Evolutionary conservation across 805 yeast species (phyloP).

Genomic region (Yarrowia hollandica): DNA sequence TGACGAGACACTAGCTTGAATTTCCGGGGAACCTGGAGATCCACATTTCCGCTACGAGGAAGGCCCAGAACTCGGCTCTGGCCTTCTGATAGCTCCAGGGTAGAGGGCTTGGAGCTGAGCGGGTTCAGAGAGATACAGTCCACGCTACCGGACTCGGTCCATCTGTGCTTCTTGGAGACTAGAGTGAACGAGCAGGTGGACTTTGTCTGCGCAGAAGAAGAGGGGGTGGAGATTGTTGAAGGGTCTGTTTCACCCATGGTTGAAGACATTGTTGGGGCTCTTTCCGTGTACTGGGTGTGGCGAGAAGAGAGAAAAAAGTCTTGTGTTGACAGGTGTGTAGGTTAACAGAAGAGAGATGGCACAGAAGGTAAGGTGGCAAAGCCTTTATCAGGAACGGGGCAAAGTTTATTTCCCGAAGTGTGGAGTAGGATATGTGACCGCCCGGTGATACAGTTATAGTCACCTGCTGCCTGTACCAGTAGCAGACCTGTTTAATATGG

Average conservation of each 20-base stretch:
- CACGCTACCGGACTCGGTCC: not conserved
- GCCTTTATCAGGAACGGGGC: not conserved
- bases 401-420: not conserved
- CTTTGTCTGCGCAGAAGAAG: not conserved
- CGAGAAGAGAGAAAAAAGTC: too few relatives aligned
- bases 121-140: not conserved
- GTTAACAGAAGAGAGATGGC: not conserved
- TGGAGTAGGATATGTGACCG: not conserved
- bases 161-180: not conserved
- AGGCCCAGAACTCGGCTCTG: not conserved
- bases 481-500: too few relatives aligned
- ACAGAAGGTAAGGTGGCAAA: conserved; percentile 1
- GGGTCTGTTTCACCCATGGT: not conserved
- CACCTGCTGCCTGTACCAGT: not conserved
- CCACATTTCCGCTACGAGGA: not conserved
- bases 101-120: not conserved
- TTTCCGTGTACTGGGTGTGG: not conserved
- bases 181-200: not conserved
- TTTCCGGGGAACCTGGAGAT: not conserved
- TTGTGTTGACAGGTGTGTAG: not conserved
- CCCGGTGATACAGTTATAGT: not conserved
- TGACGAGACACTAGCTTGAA: conserved; percentile 2
- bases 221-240: not conserved
- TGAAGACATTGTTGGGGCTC: not conserved
- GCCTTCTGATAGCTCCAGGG: not conserved